Evolutionary conservation across 768 basidiomycete genomes (phyloP), one percentile per base, ranked within the genome.

Genomic region (Myochromella boudieri): DNA sequence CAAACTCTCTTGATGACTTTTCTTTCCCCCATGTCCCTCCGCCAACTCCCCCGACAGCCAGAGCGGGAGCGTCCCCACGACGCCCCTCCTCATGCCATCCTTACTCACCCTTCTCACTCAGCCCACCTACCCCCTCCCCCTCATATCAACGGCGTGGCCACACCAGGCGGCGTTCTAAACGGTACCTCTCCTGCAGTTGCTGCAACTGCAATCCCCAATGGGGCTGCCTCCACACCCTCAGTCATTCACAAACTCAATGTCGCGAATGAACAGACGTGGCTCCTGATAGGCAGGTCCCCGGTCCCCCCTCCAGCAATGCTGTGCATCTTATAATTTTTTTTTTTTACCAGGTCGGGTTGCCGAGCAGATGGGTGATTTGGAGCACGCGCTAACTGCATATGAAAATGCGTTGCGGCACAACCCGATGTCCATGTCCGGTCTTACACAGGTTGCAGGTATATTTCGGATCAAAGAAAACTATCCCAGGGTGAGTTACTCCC

Each of bases 381-480:
- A 97, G 61, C 86, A 93, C 54, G 95, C 97, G 38, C 76, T 92
- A 58, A 81, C 81, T 34, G 92, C 94, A 50, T 99, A 97, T 71
- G 95, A 98, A 69, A 85, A 89, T 61, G 95, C 95, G 2, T 77
- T 98, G 55, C 85, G 93, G 68, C 94, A 97, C 74, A 98, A 97
- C 61, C 87, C 94, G 60, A 80, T 83, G 67, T 95, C 91, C 60
- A 76, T 95, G 54, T 77, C 86, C 60, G 94, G 92, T 32, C 82
- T 98, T 54, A 93, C 90, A 29, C 91, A 94, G 64, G 91, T 95
- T 32, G 95, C 95, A 61, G 88, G 91, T 53, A 95, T 97, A 67
- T 93, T 91, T 68, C 86, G 95, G 74, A 91, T 93, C 76, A 92
- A 90, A 65, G 95, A 99, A 70, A 92, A 98, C 68, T 97, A 95